Evolutionary conservation across 2,329 filamentous ascomycete genomes (phyloP).

Genomic region (Knufia petricola): DNA sequence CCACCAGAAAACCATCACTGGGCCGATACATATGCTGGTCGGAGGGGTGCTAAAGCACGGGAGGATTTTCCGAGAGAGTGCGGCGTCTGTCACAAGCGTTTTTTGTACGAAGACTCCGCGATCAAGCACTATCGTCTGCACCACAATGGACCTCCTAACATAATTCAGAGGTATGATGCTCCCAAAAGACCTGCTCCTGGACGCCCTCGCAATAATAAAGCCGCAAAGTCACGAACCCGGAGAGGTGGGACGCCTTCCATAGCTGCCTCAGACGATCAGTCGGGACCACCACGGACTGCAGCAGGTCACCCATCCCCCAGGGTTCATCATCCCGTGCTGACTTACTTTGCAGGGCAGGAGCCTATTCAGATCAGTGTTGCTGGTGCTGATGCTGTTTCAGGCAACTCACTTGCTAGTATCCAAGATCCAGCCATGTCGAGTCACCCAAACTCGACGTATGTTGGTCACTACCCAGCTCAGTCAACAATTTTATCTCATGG

Average conservation of each 20-base stretch:
- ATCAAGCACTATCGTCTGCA: background rate
- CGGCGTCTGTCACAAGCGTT: background rate
- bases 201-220: background rate
- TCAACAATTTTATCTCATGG: no score
- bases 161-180: constrained; percentile 1
- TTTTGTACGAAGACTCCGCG: background rate
- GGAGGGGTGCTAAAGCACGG: background rate
- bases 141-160: background rate
- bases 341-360: background rate
- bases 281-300: background rate
- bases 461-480: no score
- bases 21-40: background rate
- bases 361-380: background rate
- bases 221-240: background rate
- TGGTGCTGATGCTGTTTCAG: background rate
- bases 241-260: background rate
- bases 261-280: background rate
- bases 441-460: no score
- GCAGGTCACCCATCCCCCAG: background rate
- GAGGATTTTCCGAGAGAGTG: background rate
- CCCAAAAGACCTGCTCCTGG: background rate
- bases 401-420: no score
- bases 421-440: no score
- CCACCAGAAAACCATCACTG: background rate
- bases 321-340: background rate